phyloP scores from a whole-genome alignment of 352 stramenopile species.

The Chrysophaeum taylorii region DNA sequence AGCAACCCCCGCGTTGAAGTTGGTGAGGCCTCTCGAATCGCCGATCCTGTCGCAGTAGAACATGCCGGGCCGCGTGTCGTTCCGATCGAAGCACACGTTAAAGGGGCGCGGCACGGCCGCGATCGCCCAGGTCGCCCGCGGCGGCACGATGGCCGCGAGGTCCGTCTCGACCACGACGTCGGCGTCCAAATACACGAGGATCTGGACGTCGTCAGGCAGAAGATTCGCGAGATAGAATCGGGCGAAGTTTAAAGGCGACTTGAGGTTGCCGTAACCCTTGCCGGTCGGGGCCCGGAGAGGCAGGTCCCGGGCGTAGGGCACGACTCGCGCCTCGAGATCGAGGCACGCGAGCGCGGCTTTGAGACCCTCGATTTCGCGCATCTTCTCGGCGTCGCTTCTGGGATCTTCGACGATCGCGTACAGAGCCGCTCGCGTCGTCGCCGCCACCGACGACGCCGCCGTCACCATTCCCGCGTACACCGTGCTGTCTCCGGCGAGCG shows the following conservation, averaged over 20 bases:
- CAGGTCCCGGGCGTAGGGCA: background rate
- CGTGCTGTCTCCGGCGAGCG: background rate
- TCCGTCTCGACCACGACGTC: background rate
- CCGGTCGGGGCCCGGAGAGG: background rate
- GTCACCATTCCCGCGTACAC: background rate
- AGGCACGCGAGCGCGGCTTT: background rate
- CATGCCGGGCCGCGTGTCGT: background rate
- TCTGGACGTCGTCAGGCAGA: background rate
- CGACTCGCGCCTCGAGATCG: background rate
- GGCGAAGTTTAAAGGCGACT: slow-evolving; percentile 2
- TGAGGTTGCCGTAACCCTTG: slow-evolving; percentile 4
- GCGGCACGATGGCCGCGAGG: background rate
- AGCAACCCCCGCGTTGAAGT: slow-evolving; percentile 10
- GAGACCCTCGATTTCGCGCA: too few relatives aligned
- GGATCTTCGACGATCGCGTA: too few relatives aligned
- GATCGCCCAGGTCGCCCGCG: background rate
- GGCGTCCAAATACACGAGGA: background rate
- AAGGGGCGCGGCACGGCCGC: background rate
- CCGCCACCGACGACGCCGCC: background rate
- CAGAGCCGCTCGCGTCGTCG: background rate
- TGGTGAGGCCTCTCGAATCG: background rate
- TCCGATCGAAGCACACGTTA: background rate
- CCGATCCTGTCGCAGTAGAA: background rate
- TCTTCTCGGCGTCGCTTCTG: too few relatives aligned
- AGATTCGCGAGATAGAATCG: background rate